A percentile compares a stretch with the other conserved stretches of the same genome.
phyloP scores from a whole-genome alignment of 2,329 filamentous ascomycete species.

The Diaporthe caulivora region DNA sequence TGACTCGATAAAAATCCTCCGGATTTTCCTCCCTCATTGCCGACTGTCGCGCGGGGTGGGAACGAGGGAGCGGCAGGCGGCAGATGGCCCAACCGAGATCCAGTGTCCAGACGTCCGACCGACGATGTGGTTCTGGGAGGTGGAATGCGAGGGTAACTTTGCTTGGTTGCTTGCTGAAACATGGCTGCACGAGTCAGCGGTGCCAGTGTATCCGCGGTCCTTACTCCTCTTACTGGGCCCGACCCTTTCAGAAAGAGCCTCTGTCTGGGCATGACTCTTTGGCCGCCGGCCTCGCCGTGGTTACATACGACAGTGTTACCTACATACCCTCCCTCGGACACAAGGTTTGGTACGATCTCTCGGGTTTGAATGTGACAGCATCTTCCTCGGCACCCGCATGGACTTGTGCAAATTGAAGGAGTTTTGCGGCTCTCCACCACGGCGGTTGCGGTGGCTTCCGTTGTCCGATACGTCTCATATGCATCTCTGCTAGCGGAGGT shows the following conservation, averaged over 20 bases:
- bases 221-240: not conserved
- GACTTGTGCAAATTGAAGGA: slow-evolving; percentile 25
- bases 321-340: not conserved
- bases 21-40: slow-evolving; percentile 29
- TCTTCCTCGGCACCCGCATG: slow-evolving; percentile 20
- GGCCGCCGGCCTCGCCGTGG: slow-evolving; percentile 30
- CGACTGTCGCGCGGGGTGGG: slow-evolving; percentile 14
- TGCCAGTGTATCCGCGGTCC: slow-evolving; percentile 11
- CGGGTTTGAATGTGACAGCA: not conserved
- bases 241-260: slow-evolving; percentile 22
- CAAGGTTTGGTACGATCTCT: not conserved
- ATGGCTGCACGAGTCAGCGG: slow-evolving; percentile 18
- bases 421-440: slow-evolving; percentile 26
- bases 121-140: not conserved
- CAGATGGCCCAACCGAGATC: slow-evolving; percentile 28
- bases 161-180: slow-evolving; percentile 21
- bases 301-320: slow-evolving; percentile 22
- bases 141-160: not conserved
- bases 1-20: slow-evolving; percentile 38
- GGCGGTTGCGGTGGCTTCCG: slow-evolving; percentile 13
- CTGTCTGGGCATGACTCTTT: slow-evolving; percentile 30
- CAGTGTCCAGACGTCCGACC: not conserved
- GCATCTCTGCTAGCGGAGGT: slow-evolving; percentile 14
- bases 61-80: slow-evolving; percentile 24
- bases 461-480: slow-evolving; percentile 15